Base-by-base conservation (phyloP, 208 protist genomes). In the Acanthamoeba lenticulata region DNA sequence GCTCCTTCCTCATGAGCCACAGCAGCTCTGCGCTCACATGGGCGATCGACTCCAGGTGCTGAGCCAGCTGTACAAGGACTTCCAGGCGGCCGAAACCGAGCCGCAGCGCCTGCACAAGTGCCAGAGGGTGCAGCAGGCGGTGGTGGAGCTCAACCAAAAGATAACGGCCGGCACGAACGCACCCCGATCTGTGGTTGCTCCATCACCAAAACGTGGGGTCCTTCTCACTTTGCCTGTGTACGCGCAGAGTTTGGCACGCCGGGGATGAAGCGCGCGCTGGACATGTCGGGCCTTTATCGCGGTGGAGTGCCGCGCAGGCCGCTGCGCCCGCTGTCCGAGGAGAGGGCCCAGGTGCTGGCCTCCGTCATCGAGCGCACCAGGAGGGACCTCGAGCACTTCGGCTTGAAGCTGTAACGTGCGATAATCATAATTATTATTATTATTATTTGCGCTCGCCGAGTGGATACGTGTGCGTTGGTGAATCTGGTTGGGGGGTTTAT, bases 241-340 rank as follows among this genome's bases (percentile, higher is more conserved):
- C 4, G 19, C 5, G 52, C 83, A 67, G 83, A 90, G 29, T 69
- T 90, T n/a, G 83, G 83, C 5, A 57, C 83, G 1, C 83, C 83
- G 6, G 83, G 49, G 2, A 67, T 90, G 83, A 90, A 90, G 83
- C 45, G 83, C 17, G 83, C 83, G 42, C 55, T 90, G 47, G 83
- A 90, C 38, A 42, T 90, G 47, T 38, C 45, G 6, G 32, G 44
- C 9, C n/a, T 57, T 15, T 90, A 69, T 32, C 49, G 45, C 34
- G 83, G 83, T 34, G 83, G 83, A 40, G 49, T 67, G 29, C 55
- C 83, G 49, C 45, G 83, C n/a, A 57, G 32, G 29, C 83, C 83
- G 15, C 83, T 90, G 42, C 55, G 45, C 32, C 32, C 83, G n/a
- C 83, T 90, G 15, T 90, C 83, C 24, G 83, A 57, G 24, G 83